Conservation (phyloP, 306 rosid species). For the Luffa acutangula region DNA sequence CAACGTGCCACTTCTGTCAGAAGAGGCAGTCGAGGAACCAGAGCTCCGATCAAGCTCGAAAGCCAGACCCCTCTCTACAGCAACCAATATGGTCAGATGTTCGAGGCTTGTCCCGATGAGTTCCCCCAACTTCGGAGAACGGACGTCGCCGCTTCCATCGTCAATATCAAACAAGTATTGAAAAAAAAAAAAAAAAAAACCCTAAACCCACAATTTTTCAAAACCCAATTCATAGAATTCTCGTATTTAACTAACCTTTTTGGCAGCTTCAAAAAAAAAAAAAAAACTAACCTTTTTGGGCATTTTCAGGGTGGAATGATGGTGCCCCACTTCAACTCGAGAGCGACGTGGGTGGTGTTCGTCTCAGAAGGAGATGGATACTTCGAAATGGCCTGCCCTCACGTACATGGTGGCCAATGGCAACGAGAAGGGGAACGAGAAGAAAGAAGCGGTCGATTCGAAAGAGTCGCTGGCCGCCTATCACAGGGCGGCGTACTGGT, state of each 20-base stretch:
- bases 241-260: neutral
- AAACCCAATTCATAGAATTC: neutral
- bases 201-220: neutral
- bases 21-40: neutral
- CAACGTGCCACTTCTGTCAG: constrained; percentile 16
- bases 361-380: constrained; percentile 32
- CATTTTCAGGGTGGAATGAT: constrained; percentile 26
- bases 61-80: constrained; percentile 10
- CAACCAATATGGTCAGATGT: constrained; percentile 24
- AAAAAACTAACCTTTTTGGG: neutral
- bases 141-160: constrained; percentile 11
- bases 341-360: constrained; percentile 14
- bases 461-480: constrained; percentile 10
- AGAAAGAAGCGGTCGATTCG: neutral
- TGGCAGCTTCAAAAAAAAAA: no score
- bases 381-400: constrained; percentile 38
- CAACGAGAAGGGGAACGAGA: neutral
- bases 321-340: constrained; percentile 37
- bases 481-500: constrained; percentile 13
- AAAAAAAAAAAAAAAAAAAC: neutral
- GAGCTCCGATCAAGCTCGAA: neutral
- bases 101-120: constrained; percentile 32
- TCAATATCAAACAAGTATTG: constrained; percentile 26
- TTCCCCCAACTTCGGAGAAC: constrained; percentile 24
- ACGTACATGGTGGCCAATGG: neutral